phyloP scores from a whole-genome alignment of 2,329 filamentous ascomycete species.

The Malbranchea zuffiana region DNA sequence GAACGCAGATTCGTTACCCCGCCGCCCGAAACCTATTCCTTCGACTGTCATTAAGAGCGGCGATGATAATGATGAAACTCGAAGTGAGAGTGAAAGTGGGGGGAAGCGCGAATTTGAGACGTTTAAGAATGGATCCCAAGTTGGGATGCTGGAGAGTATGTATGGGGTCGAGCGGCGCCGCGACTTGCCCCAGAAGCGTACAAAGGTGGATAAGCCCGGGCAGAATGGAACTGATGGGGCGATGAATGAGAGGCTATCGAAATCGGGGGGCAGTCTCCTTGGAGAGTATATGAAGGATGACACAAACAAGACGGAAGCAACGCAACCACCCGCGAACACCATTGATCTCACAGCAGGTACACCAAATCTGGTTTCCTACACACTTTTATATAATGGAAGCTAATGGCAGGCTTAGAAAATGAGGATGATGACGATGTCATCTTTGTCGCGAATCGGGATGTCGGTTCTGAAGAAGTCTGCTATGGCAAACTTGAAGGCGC shows the following conservation, averaged over 20 bases:
- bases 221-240: conserved; percentile 33
- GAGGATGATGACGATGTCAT: conserved; percentile 33
- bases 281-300: conserved; percentile 55
- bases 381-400: not conserved
- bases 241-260: conserved; percentile 34
- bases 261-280: conserved; percentile 45
- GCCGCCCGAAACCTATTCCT: too few relatives aligned
- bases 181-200: conserved; percentile 52
- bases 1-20: too few relatives aligned
- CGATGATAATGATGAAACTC: not conserved
- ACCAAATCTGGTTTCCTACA: not conserved
- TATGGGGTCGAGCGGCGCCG: conserved; percentile 63
- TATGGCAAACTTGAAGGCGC: conserved; percentile 65
- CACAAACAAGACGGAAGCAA: conserved; percentile 18
- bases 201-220: conserved; percentile 42
- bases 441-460: conserved; percentile 45
- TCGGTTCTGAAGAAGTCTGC: conserved; percentile 62
- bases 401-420: conserved; percentile 22
- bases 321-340: conserved; percentile 42
- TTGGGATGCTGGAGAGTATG: conserved; percentile 56
- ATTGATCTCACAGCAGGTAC: conserved; percentile 38
- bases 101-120: conserved; percentile 24
- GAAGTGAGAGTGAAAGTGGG: conserved; percentile 14
- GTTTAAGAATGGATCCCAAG: conserved; percentile 18
- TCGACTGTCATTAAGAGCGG: too few relatives aligned